These are phyloP conservation scores for Aspergillus ustus DNA, from an alignment of 2,329 filamentous ascomycete species.

Conservation along the genomic window DNA sequence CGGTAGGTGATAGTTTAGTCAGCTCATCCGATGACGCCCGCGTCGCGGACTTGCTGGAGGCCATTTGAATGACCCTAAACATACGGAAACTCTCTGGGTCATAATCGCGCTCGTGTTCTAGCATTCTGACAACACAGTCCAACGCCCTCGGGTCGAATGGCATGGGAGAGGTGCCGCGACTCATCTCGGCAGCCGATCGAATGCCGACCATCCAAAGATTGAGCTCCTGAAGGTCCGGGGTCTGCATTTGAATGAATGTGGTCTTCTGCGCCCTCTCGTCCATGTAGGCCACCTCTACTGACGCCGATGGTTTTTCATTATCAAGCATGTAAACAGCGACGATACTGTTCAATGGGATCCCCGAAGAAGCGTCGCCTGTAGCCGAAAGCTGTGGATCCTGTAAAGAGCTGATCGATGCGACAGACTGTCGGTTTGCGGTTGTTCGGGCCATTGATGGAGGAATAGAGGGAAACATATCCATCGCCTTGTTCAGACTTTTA, in stretches of 20 bases:
- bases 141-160: conserved; percentile 64
- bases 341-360: conserved; percentile 67
- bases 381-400: conserved; percentile 65
- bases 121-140: conserved; percentile 64
- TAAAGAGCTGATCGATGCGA: conserved; percentile 63
- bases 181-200: conserved; percentile 62
- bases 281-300: conserved; percentile 69
- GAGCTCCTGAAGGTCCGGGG: conserved; percentile 67
- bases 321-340: conserved; percentile 70
- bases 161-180: conserved; percentile 56
- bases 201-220: conserved; percentile 68
- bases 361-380: conserved; percentile 58
- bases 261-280: conserved; percentile 67
- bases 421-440: conserved; percentile 59
- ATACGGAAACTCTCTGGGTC: conserved; percentile 69
- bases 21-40: conserved; percentile 69
- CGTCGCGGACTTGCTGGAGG: conserved; percentile 58
- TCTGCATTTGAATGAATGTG: conserved; percentile 67
- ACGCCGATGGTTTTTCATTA: conserved; percentile 68
- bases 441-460: conserved; percentile 45
- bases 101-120: conserved; percentile 71
- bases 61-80: conserved; percentile 70
- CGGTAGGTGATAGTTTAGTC: conserved; percentile 65
- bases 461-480: conserved; percentile 64
- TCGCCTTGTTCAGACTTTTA: conserved; percentile 69